phyloP scores from a whole-genome alignment of 2,329 filamentous ascomycete genomes.

The Annulohypoxylon truncatum region DNA sequence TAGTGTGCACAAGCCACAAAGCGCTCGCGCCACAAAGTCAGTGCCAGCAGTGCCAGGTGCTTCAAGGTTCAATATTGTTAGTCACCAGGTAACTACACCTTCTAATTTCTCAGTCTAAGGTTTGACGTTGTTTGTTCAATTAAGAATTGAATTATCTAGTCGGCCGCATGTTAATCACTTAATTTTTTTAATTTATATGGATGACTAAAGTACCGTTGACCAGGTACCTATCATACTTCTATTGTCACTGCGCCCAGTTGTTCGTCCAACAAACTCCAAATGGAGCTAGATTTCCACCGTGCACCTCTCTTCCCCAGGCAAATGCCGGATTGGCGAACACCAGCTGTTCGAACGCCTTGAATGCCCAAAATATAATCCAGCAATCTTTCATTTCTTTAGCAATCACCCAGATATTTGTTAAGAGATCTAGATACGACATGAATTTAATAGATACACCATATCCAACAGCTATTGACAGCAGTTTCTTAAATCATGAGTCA shows the following conservation, averaged over 20 bases:
- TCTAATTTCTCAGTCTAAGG: background rate
- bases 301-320: background rate
- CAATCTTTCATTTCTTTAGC: background rate
- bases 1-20: conserved; percentile 35
- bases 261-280: background rate
- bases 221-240: too few species aligned
- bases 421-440: background rate
- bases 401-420: background rate
- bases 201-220: too few species aligned
- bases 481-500: background rate
- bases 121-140: background rate
- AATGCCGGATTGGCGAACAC: background rate
- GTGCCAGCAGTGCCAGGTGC: background rate
- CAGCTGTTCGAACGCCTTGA: background rate
- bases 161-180: too few species aligned
- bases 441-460: background rate
- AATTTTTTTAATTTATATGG: too few species aligned
- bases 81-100: background rate
- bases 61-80: background rate
- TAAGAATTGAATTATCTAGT: background rate
- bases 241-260: background rate
- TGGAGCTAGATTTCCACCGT: background rate
- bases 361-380: background rate
- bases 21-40: conserved; percentile 28
- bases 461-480: background rate